Base-by-base conservation (phyloP, 2,329 filamentous ascomycete species). In the Xylaria sp. region DNA sequence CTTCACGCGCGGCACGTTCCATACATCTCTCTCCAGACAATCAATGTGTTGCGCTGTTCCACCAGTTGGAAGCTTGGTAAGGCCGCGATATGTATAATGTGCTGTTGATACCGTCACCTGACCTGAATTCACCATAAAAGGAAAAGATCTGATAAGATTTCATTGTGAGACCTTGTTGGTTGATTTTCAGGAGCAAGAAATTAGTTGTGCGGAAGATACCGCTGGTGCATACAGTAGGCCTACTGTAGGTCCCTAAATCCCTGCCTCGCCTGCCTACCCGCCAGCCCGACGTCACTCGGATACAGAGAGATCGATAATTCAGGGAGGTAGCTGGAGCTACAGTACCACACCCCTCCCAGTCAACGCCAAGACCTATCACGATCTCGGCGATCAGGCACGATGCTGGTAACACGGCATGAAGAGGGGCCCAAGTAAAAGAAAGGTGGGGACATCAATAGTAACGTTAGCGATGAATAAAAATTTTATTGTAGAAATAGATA, bases 361-460 rank as follows among this genome's bases (percentile, higher is more conserved):
- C 23, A 9, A n/a, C 56, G 39, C 56, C 39, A 44, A 58, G 56
- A 25, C 37, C 34, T 20, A 18, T n/a, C 28, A 56, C 54, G 34
- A 56, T 58, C 56, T 58, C 23, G 56, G 8, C 46, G 56, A 58
- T 58, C 56, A 58, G 39, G 39, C 56, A 46, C 56, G 39, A 46
- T n/a, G 3, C 20, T 46, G 39, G 39, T 58, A n/a, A 34, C 56
- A 58, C 56, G 39, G 39, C 56, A 58, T 58, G 31, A 18, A 25
- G 1, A n/a, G 39, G 23, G 23, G 15, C 20, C 20, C 39, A n/a
- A n/a, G n/a, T 2, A 44, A 46, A 2, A 31, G 18, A 31, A 58
- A 34, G 41, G 39, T 10, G 23, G 15, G 13, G 25, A n/a, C 3
- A 28, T 6, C 23, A 48, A 9, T 9, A 37, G 23, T 23, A 4